Evolutionary conservation across 1,284 basidiomycete genomes (phyloP).

Genomic region (Ceratobasidium sp.): DNA sequence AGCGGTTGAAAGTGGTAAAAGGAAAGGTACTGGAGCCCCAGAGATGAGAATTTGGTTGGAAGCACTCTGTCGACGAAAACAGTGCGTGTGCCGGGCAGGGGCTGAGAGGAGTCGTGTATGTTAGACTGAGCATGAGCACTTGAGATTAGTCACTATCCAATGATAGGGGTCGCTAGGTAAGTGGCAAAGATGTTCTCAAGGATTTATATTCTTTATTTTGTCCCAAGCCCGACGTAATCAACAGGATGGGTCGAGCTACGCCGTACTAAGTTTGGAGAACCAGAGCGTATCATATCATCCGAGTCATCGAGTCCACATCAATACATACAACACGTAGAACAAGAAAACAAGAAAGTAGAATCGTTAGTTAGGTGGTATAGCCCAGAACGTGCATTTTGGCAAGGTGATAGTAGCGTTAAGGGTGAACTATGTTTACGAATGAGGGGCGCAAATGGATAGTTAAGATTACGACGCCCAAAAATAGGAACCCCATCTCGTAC

Average conservation of each 20-base stretch:
- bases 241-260: not conserved
- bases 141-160: no score
- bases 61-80: no score
- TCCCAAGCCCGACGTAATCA: no score
- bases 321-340: constrained; percentile 39
- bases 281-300: constrained; percentile 43
- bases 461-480: not conserved
- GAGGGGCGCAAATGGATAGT: not conserved
- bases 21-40: no score
- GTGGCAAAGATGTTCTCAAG: no score
- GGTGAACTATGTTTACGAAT: not conserved
- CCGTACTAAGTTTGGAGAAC: not conserved
- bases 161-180: no score
- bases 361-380: constrained; percentile 37
- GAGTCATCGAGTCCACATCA: constrained; percentile 33
- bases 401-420: not conserved
- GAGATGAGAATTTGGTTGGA: no score
- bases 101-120: no score
- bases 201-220: no score
- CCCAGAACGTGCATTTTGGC: constrained; percentile 16
- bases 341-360: constrained; percentile 18
- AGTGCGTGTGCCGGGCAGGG: no score
- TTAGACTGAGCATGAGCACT: no score
- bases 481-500: constrained; percentile 6
- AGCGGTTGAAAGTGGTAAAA: no score